These are phyloP conservation scores for Medicago arabica DNA, from an alignment of 306 rosid species.

Conservation along the genomic window DNA sequence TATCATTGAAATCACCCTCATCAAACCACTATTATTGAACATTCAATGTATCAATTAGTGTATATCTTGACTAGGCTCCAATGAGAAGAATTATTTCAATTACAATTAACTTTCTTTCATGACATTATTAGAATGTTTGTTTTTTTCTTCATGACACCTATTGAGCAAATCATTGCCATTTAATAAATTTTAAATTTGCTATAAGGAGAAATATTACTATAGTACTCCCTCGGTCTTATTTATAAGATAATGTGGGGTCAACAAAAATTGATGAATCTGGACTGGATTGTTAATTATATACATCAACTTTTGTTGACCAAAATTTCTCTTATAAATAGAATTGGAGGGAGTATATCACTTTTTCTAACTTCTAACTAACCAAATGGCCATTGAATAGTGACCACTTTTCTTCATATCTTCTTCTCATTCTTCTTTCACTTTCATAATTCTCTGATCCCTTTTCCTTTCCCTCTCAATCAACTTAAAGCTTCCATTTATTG, in stretches of 20 bases:
- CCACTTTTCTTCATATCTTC: not conserved
- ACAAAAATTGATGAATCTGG: too few relatives aligned
- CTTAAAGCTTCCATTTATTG: conserved; percentile 35
- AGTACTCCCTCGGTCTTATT: too few relatives aligned
- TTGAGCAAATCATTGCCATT: conserved; percentile 1
- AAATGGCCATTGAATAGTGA: conserved; percentile 21
- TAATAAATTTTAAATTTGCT: conserved; percentile 3
- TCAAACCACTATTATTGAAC: conserved; percentile 34
- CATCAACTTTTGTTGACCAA: too few relatives aligned
- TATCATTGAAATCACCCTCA: not conserved
- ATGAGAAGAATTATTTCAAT: conserved; percentile 9
- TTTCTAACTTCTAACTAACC: conserved; percentile 25
- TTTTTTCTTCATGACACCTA: conserved; percentile 24
- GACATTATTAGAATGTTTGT: conserved; percentile 14
- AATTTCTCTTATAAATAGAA: too few relatives aligned
- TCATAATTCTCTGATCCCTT: not conserved
- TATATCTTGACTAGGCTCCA: not conserved
- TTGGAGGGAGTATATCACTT: too few relatives aligned
- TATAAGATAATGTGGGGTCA: too few relatives aligned
- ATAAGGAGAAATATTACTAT: not conserved
- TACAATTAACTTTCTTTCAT: conserved; percentile 14
- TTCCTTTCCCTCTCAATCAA: conserved; percentile 46
- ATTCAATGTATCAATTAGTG: conserved; percentile 42
- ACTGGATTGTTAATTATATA: too few relatives aligned
- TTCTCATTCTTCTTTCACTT: conserved; percentile 1